Percentiles rank a stretch among this genome's conserved stretches.
Evolutionary conservation across 805 yeast genomes (phyloP).

Genomic region (Schwanniomyces occidentalis): DNA sequence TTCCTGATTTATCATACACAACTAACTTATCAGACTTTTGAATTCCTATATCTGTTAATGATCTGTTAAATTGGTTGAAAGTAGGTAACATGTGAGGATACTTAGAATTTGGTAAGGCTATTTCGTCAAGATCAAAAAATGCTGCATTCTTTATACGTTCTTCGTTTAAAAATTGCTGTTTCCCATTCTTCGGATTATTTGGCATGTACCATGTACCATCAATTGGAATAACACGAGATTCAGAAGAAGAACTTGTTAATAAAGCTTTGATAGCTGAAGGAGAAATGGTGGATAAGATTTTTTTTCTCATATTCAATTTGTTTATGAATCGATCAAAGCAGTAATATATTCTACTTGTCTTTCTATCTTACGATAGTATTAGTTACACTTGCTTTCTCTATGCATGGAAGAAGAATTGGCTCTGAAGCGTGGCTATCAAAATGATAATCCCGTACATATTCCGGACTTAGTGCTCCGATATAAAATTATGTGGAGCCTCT

Average conservation of each 20-base stretch:
- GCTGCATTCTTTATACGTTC: conserved; percentile 67
- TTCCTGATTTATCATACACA: conserved; percentile 82
- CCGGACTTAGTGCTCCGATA: no score
- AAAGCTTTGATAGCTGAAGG: conserved; percentile 9
- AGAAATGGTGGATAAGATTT: conserved; percentile 4
- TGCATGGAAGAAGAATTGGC: no score
- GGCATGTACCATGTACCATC: conserved; percentile 97
- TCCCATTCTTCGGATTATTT: conserved; percentile 59
- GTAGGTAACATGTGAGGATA: conserved; percentile 93
- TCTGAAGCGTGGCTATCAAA: no score
- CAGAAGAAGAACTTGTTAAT: conserved; percentile 4
- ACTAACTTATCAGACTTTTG: conserved; percentile 58
- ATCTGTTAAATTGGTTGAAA: conserved; percentile 50
- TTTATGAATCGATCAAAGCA: no score
- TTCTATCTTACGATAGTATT: no score
- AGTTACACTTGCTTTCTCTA: no score
- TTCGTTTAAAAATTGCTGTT: conserved; percentile 50
- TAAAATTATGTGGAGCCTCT: no score
- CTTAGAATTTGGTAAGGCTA: conserved; percentile 56
- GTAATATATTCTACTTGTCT: no score
- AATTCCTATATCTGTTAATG: conserved; percentile 59
- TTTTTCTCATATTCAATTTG: conserved; percentile 5
- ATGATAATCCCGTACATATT: no score
- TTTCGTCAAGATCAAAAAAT: conserved; percentile 75
- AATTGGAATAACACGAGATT: conserved; percentile 50